Conservation (phyloP, 2,329 filamentous ascomycete genomes). For the Fusarium kyushuense region DNA sequence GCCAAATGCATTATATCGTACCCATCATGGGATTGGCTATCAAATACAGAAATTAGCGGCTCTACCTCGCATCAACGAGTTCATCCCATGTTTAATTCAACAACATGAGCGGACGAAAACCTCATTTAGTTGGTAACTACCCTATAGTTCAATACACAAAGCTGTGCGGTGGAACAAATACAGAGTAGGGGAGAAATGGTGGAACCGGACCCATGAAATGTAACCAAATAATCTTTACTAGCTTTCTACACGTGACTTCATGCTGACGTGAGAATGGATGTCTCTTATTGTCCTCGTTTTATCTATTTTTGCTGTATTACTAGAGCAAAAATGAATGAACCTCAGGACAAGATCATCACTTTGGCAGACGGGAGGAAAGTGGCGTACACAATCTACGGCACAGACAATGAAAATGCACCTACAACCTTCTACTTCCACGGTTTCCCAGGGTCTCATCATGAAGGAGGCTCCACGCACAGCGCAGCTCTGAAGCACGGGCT, state of each 20-base stretch:
- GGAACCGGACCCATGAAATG: no score
- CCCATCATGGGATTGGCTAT: fast-evolving
- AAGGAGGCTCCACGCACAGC: constrained; percentile 9
- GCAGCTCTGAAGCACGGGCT: constrained; percentile 3
- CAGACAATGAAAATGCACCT: constrained; percentile 5
- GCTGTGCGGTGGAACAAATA: no score
- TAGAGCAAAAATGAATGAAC: constrained; percentile 17
- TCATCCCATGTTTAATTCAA: neutral
- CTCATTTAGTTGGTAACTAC: fast-evolving
- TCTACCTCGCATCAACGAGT: neutral
- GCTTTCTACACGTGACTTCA: neutral
- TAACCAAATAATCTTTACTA: no score
- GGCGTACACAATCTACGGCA: constrained; percentile 28
- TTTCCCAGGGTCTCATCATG: constrained; percentile 33
- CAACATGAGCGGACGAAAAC: neutral
- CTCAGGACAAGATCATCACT: constrained; percentile 3
- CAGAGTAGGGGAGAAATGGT: no score
- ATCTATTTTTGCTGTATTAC: no score
- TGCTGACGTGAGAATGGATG: neutral
- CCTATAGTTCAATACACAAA: neutral
- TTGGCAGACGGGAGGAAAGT: constrained; percentile 26
- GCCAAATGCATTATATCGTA: no score
- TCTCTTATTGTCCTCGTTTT: no score
- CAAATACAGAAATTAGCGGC: neutral
- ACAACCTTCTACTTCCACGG: constrained; percentile 33